These are phyloP conservation scores for Acanthamoeba comandoni DNA, from an alignment of 208 protist genomes.

Conservation along the genomic window DNA sequence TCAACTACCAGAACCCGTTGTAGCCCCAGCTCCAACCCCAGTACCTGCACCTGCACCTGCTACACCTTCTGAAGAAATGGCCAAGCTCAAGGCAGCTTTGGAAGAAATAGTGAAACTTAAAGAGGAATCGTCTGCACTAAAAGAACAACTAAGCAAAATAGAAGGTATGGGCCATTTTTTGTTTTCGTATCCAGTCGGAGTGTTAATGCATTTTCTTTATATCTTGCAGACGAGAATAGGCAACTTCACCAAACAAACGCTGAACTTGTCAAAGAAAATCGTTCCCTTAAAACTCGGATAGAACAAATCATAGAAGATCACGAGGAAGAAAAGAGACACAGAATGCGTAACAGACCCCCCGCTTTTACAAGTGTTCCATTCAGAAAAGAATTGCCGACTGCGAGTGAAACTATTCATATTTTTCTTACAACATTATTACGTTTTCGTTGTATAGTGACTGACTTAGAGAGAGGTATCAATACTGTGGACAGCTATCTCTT, in stretches of 20 bases:
- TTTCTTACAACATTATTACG: background rate
- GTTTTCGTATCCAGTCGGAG: background rate
- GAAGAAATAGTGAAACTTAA: constrained; percentile 24
- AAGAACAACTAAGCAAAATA: background rate
- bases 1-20: too few relatives aligned
- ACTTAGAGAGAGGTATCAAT: constrained; percentile 32
- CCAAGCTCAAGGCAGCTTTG: background rate
- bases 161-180: background rate
- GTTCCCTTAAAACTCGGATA: constrained; percentile 15
- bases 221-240: background rate
- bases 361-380: background rate
- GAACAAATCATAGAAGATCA: constrained; percentile 41
- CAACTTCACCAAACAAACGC: background rate
- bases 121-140: constrained; percentile 28
- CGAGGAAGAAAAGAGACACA: constrained; percentile 54
- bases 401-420: too few relatives aligned
- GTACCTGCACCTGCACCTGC: background rate
- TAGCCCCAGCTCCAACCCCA: too few relatives aligned
- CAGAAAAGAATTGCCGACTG: too few relatives aligned
- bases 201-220: background rate
- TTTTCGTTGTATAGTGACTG: constrained; percentile 27
- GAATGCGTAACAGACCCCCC: constrained; percentile 52
- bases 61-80: background rate
- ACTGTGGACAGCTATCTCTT: constrained; percentile 46
- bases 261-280: background rate